These are phyloP conservation scores for Lunasporangiospora selenospora DNA, from an alignment of 192 early-diverging fungal species.

Conservation along the genomic window DNA sequence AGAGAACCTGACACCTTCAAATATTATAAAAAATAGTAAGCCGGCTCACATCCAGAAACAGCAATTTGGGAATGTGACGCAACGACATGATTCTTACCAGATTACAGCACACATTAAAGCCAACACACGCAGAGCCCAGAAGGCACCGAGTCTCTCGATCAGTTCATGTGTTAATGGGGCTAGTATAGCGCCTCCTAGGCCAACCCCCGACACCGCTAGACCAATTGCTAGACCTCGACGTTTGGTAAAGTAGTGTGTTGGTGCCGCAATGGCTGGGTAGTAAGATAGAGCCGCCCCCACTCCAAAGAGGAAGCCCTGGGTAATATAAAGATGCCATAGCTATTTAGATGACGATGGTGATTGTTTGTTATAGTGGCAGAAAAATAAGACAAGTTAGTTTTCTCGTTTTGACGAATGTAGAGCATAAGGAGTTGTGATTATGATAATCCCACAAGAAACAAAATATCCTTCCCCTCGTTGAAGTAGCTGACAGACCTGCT, in stretches of 20 bases:
- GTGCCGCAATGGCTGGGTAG: slow-evolving; percentile 64
- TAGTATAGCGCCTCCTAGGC: slow-evolving; percentile 67
- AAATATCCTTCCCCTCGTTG: neutral
- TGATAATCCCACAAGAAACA: neutral
- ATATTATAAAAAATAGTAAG: no score
- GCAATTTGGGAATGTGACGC: slow-evolving; percentile 18
- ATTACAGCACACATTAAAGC: slow-evolving; percentile 49
- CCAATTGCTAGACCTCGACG: slow-evolving; percentile 69
- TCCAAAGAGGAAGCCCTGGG: slow-evolving; percentile 76
- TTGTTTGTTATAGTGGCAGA: no score
- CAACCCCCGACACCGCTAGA: slow-evolving; percentile 70
- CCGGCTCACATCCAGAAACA: no score
- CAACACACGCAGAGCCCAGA: slow-evolving; percentile 44
- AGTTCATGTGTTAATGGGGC: slow-evolving; percentile 55
- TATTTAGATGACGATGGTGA: no score
- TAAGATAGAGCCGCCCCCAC: slow-evolving; percentile 66
- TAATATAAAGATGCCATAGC: slow-evolving; percentile 76
- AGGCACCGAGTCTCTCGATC: slow-evolving; percentile 38
- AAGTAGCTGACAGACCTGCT: slow-evolving; percentile 27
- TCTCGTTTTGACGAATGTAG: no score
- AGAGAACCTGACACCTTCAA: no score
- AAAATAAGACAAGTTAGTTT: no score
- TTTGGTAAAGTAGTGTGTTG: slow-evolving; percentile 69
- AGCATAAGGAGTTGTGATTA: no score
- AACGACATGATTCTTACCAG: slow-evolving; percentile 11